These are phyloP conservation scores for Ormosia emarginata DNA, from an alignment of 306 rosid species.

Conservation along the genomic window DNA sequence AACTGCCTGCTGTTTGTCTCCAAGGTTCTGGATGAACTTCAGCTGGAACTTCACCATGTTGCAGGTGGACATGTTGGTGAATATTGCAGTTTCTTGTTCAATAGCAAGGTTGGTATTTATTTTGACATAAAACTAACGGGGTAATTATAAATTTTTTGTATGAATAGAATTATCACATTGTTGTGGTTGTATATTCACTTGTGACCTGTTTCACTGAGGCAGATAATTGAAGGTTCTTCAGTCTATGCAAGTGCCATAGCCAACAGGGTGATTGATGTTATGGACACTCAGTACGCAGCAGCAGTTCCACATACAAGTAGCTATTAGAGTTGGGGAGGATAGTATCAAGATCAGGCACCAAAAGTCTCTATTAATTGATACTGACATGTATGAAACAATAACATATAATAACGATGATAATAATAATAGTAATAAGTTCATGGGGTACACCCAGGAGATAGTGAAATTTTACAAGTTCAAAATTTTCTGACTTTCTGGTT, in stretches of 20 bases:
- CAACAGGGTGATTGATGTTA: conserved; percentile 62
- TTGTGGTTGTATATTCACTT: not conserved
- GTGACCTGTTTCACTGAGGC: conserved; percentile 15
- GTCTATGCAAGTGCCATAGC: conserved; percentile 74
- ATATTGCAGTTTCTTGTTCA: conserved; percentile 90
- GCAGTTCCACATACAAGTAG: conserved; percentile 30
- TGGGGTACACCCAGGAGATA: not conserved
- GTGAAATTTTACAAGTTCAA: conserved; percentile 8
- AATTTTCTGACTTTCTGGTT: conserved; percentile 4
- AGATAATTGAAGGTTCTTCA: conserved; percentile 72
- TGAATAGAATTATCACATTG: not conserved
- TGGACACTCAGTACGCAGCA: conserved; percentile 57
- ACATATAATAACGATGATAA: not conserved
- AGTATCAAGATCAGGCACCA: conserved; percentile 3
- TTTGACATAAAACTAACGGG: not conserved
- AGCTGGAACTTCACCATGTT: conserved; percentile 84
- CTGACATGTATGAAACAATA: not conserved
- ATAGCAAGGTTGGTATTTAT: conserved; percentile 65
- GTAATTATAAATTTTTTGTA: not conserved
- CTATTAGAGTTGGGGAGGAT: conserved; percentile 8
- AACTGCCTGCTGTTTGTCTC: conserved; percentile 72
- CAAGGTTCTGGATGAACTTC: conserved; percentile 76
- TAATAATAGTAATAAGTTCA: not conserved
- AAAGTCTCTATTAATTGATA: not conserved
- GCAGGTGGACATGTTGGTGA: conserved; percentile 98